Evolutionary conservation across 2,329 filamentous ascomycete genomes (phyloP).

Genomic region (Cercospora brassicicola): DNA sequence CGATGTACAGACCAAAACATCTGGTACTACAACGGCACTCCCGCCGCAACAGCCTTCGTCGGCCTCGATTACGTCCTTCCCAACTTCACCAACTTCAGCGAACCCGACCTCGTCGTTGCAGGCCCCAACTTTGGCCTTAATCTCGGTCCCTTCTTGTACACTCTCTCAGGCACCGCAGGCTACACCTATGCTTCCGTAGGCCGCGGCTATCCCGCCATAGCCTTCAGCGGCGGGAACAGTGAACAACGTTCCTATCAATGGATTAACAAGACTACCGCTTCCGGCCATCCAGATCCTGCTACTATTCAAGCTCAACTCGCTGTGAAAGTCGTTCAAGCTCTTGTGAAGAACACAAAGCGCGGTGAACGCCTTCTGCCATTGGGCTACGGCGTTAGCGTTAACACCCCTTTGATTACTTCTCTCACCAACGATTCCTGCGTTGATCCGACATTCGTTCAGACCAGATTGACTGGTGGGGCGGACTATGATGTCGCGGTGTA

Average conservation of each 20-base stretch:
- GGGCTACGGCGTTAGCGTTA: slow-evolving; percentile 55
- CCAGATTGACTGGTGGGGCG: slow-evolving; percentile 53
- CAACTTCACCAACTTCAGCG: slow-evolving; percentile 49
- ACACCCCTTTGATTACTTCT: slow-evolving; percentile 49
- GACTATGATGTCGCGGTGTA: slow-evolving; percentile 50
- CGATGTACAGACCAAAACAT: slow-evolving; percentile 49
- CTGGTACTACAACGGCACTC: slow-evolving; percentile 63
- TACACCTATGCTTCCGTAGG: slow-evolving; percentile 52
- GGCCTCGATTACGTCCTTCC: slow-evolving; percentile 53
- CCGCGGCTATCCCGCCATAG: slow-evolving; percentile 52
- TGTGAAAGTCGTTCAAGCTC: slow-evolving; percentile 48
- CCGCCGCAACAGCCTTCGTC: slow-evolving; percentile 57
- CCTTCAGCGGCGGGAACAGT: slow-evolving; percentile 49
- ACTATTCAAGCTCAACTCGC: slow-evolving; percentile 48
- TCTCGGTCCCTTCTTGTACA: slow-evolving; percentile 56
- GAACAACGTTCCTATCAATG: slow-evolving; percentile 47
- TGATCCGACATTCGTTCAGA: slow-evolving; percentile 49
- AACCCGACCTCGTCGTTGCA: slow-evolving; percentile 56
- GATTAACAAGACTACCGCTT: slow-evolving; percentile 44
- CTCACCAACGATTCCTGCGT: slow-evolving; percentile 43
- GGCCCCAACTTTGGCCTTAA: slow-evolving; percentile 60
- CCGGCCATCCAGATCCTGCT: slow-evolving; percentile 43
- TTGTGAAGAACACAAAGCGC: slow-evolving; percentile 43
- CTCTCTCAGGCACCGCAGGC: slow-evolving; percentile 53
- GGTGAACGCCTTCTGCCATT: slow-evolving; percentile 46